Base-by-base conservation (phyloP, 768 basidiomycete genomes). In the Strobilomyces dryophilus region DNA sequence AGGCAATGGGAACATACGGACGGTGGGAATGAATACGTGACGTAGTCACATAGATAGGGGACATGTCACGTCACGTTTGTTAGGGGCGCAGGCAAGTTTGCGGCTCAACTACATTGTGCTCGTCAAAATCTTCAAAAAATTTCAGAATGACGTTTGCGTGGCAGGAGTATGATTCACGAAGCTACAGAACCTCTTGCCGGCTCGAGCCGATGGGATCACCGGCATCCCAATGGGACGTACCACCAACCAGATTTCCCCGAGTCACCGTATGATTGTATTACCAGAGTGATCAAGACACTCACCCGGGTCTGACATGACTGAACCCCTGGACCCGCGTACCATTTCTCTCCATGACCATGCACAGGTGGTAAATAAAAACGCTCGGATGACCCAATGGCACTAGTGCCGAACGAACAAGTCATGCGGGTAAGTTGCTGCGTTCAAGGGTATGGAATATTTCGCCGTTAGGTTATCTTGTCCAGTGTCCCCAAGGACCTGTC, bases 251-350 rank as follows among this genome's bases (percentile, higher is more conserved):
- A 54, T 62, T 55, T 62, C 53, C 66, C 64, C 64, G n/a, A n/a
- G n/a, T 54, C 47, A 15, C 32, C 56, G 44, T 47, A 58, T 67
- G 60, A 58, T 56, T 55, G 53, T 54, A 51, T 56, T 55, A n/a
- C n/a, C n/a, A 36, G n/a, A n/a, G n/a, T n/a, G n/a, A 57, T 47
- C 65, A 67, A 69, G 62, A 64, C 67, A 64, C 66, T 66, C 67
- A 62, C 67, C 26, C 45, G 47, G 39, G 56, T 56, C 10, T 67
- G 55, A 62, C 54, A 36, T n/a, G n/a, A n/a, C 54, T 45, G 26
- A 36, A 50, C 15, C 37, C n/a, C 37, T 11, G 18, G 29, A 40
- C 18, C 41, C 7, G 41, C 15, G 7, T 52, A 55, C n/a, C 48
- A 15, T 52, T 40, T 45, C n/a, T n/a, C 44, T 39, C 35, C 51